Conservation (phyloP, 257 asterid genomes). For the Echites panduratus region DNA sequence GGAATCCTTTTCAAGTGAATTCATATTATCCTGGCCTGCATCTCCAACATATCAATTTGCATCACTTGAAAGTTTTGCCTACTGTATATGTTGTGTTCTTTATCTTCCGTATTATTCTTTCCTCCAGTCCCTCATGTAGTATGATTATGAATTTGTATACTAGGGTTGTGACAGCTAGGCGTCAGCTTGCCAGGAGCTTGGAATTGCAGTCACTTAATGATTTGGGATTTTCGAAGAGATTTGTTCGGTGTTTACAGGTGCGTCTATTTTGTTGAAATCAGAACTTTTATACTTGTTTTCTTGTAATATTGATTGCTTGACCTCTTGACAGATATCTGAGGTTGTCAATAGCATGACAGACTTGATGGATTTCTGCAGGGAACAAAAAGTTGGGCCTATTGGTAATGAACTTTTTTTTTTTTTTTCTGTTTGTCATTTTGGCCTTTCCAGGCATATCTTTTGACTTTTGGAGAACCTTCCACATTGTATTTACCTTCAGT, state of each 20-base stretch:
- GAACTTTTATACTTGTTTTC: not conserved
- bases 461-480: not conserved
- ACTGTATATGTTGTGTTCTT: not conserved
- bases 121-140: not conserved
- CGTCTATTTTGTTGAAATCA: slow-evolving; percentile 7
- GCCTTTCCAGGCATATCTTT: not conserved
- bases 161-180: slow-evolving; percentile 96
- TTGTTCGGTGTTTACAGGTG: slow-evolving; percentile 93
- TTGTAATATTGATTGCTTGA: slow-evolving; percentile 7
- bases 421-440: not conserved
- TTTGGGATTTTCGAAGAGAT: slow-evolving; percentile 92
- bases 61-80: not conserved
- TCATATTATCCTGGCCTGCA: not conserved
- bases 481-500: not conserved
- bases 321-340: slow-evolving; percentile 71
- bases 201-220: slow-evolving; percentile 93
- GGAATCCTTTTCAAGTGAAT: not conserved
- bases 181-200: slow-evolving; percentile 91
- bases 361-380: slow-evolving; percentile 82
- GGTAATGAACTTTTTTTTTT: slow-evolving; percentile 37
- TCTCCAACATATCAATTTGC: not conserved
- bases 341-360: slow-evolving; percentile 96
- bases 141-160: slow-evolving; percentile 6
- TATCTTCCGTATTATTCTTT: not conserved
- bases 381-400: slow-evolving; percentile 74